These are phyloP conservation scores for Macaranga tanarius DNA, from an alignment of 441 rosid species.

Conservation along the genomic window DNA sequence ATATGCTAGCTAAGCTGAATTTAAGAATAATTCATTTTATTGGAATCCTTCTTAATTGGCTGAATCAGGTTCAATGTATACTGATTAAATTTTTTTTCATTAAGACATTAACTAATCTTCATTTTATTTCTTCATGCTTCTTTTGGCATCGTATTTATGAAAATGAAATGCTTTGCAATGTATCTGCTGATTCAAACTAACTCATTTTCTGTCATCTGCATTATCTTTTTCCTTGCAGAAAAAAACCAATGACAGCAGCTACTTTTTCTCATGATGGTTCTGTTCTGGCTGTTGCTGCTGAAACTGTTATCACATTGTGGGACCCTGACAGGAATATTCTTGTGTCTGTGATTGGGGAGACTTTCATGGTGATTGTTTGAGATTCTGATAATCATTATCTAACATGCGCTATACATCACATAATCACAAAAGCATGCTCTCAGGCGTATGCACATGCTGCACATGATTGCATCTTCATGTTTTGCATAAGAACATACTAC, in stretches of 20 bases:
- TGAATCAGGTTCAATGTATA: neutral
- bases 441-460: neutral
- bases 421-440: neutral
- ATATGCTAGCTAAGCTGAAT: neutral
- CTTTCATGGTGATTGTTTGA: slow-evolving; percentile 47
- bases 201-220: neutral
- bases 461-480: neutral
- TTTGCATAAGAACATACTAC: neutral
- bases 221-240: slow-evolving; percentile 46
- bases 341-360: slow-evolving; percentile 75
- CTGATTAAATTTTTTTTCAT: neutral
- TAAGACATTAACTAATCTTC: too few species aligned
- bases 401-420: neutral
- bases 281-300: slow-evolving; percentile 95
- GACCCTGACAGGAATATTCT: slow-evolving; percentile 81
- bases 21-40: neutral
- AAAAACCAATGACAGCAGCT: slow-evolving; percentile 90
- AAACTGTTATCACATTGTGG: slow-evolving; percentile 87
- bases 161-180: neutral
- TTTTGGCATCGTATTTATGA: neutral
- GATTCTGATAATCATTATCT: slow-evolving; percentile 7
- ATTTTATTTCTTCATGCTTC: neutral
- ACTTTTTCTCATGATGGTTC: slow-evolving; percentile 95
- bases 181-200: slow-evolving; percentile 7
- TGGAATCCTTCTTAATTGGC: neutral